These are phyloP conservation scores for Paramecium tetraurelia DNA, from an alignment of 73 alveolate species.

Conservation along the genomic window DNA sequence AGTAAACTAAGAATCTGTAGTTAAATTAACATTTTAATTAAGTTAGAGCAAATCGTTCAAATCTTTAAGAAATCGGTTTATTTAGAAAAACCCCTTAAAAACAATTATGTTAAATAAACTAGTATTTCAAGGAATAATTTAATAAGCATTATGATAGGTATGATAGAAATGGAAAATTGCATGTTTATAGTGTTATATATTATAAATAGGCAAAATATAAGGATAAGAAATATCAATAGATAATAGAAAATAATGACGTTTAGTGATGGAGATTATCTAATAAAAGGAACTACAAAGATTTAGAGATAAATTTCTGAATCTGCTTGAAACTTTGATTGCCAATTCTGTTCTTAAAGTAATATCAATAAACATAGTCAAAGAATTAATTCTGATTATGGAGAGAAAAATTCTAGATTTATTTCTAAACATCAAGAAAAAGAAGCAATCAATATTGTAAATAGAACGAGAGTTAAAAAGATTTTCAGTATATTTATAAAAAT, in stretches of 20 bases:
- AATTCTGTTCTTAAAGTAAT: neutral
- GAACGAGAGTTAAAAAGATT: conserved; percentile 26
- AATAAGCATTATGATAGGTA: conserved; percentile 23
- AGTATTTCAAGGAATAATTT: conserved; percentile 38
- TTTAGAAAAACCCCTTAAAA: neutral
- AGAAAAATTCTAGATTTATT: neutral
- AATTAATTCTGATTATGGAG: conserved; percentile 40
- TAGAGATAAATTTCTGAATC: conserved; percentile 8
- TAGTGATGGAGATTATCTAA: conserved; percentile 24
- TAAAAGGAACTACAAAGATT: conserved; percentile 15
- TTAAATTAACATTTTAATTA: neutral
- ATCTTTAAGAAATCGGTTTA: neutral
- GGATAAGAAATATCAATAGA: neutral
- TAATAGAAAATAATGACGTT: conserved; percentile 8
- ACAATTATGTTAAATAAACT: neutral
- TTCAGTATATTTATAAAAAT: neutral
- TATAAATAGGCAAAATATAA: neutral
- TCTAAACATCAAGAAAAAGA: neutral
- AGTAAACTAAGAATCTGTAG: neutral
- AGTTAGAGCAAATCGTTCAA: neutral
- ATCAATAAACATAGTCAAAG: conserved; percentile 32
- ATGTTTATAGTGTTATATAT: neutral
- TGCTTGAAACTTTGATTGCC: neutral
- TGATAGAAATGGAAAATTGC: neutral
- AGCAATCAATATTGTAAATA: neutral